A percentile compares a stretch with the other conserved stretches of the same genome.
These are phyloP conservation scores for Globisporangium megalacanthum DNA, from an alignment of 352 stramenopile species.

Conservation along the genomic window DNA sequence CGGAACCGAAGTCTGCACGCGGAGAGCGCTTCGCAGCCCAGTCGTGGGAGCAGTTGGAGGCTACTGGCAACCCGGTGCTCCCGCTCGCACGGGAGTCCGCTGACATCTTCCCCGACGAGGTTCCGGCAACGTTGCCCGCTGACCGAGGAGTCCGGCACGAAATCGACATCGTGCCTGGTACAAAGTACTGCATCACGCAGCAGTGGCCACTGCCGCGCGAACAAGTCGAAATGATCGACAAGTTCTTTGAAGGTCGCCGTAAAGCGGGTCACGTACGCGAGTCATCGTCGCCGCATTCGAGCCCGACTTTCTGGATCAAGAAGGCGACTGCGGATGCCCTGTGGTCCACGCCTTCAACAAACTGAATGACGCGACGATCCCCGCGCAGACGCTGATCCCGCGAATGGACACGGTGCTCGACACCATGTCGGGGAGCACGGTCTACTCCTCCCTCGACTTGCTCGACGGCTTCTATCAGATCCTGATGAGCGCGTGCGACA, in stretches of 20 bases:
- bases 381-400: conserved; percentile 23
- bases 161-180: conserved; percentile 18
- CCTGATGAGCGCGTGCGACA: conserved; percentile 12
- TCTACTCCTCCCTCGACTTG: conserved; percentile 26
- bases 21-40: conserved; percentile 15
- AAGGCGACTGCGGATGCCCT: conserved; percentile 17
- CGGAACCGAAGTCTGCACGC: conserved; percentile 10
- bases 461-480: conserved; percentile 27
- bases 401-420: conserved; percentile 23
- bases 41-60: conserved; percentile 7
- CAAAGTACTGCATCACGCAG: conserved; percentile 25
- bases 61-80: conserved; percentile 2
- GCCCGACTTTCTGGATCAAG: conserved; percentile 24
- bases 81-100: background rate
- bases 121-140: conserved; percentile 5
- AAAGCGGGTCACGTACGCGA: conserved; percentile 15
- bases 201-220: conserved; percentile 26
- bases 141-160: conserved; percentile 22
- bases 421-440: conserved; percentile 19
- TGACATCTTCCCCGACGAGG: conserved; percentile 16
- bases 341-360: conserved; percentile 34
- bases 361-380: conserved; percentile 22
- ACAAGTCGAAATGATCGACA: conserved; percentile 17
- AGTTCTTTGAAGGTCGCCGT: conserved; percentile 14
- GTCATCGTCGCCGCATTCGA: conserved; percentile 16